These are phyloP conservation scores for Arxiozyma bovina DNA, from an alignment of 1,139 yeast genomes.

Conservation along the genomic window DNA sequence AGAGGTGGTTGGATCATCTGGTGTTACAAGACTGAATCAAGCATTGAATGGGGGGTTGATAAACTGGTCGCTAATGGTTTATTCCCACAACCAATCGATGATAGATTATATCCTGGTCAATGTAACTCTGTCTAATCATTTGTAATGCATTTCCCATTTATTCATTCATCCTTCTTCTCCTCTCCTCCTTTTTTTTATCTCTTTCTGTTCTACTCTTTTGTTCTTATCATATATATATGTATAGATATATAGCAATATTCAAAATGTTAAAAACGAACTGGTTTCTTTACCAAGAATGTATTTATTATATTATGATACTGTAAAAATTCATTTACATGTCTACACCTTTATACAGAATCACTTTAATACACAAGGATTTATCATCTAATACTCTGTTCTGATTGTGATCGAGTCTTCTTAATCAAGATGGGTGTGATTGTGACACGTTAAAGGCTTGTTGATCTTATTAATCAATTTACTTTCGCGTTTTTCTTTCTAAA, in stretches of 20 bases:
- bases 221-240: not conserved
- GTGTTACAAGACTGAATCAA: conserved; percentile 83
- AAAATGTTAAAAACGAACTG: too few species aligned
- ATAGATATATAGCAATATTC: too few species aligned
- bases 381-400: too few species aligned
- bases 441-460: too few species aligned
- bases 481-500: too few species aligned
- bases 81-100: conserved; percentile 71
- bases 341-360: not conserved
- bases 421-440: too few species aligned
- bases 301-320: too few species aligned
- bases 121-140: conserved; percentile 32
- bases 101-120: conserved; percentile 61
- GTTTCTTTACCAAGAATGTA: not conserved
- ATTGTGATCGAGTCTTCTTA: not conserved
- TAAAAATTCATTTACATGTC: not conserved
- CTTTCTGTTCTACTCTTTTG: not conserved
- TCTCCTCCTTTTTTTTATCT: not conserved
- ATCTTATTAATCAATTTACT: too few species aligned
- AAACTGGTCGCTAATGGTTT: conserved; percentile 48
- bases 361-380: too few species aligned
- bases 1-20: conserved; percentile 83
- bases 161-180: not conserved
- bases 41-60: conserved; percentile 81
- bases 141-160: too few species aligned